A percentile compares a stretch with the other conserved stretches of the same genome.
phyloP scores from a whole-genome alignment of 106 monocot species.

The Acorus gramineus region DNA sequence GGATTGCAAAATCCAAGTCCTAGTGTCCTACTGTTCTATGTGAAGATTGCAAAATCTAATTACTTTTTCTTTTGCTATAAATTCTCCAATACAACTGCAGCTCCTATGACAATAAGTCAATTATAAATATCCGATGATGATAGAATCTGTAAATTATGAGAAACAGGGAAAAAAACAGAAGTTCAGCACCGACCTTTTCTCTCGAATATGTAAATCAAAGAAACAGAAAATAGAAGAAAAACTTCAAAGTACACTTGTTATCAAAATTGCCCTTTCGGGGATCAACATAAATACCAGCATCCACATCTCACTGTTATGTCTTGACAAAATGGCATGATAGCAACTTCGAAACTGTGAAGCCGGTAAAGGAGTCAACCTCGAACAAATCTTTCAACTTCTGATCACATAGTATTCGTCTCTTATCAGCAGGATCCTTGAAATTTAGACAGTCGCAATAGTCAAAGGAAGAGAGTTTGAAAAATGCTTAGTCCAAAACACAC shows the following conservation, averaged over 20 bases:
- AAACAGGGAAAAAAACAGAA: too few species aligned
- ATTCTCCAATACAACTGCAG: too few species aligned
- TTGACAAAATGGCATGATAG: constrained; percentile 82
- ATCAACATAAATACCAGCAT: constrained; percentile 4
- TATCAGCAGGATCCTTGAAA: constrained; percentile 74
- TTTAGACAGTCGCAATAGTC: too few species aligned
- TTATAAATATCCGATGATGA: too few species aligned
- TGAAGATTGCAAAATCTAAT: too few species aligned
- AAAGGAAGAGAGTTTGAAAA: constrained; percentile 5
- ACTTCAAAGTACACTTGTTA: constrained; percentile 8
- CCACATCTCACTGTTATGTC: constrained; percentile 24
- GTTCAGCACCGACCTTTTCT: too few species aligned
- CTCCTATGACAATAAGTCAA: too few species aligned
- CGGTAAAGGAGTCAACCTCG: constrained; percentile 64
- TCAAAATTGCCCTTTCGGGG: constrained; percentile 42
- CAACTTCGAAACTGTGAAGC: constrained; percentile 70
- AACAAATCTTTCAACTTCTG: constrained; percentile 77
- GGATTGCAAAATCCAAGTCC: too few species aligned
- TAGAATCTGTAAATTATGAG: too few species aligned
- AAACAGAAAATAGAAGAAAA: neutral
- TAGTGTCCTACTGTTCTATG: too few species aligned
- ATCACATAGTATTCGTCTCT: constrained; percentile 73
- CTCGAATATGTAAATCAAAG: too few species aligned
- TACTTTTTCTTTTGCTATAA: too few species aligned
- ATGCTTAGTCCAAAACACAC: neutral